Conservation (phyloP, 192 early-diverging fungal species). For the Jimgerdemannia flammicorona region DNA sequence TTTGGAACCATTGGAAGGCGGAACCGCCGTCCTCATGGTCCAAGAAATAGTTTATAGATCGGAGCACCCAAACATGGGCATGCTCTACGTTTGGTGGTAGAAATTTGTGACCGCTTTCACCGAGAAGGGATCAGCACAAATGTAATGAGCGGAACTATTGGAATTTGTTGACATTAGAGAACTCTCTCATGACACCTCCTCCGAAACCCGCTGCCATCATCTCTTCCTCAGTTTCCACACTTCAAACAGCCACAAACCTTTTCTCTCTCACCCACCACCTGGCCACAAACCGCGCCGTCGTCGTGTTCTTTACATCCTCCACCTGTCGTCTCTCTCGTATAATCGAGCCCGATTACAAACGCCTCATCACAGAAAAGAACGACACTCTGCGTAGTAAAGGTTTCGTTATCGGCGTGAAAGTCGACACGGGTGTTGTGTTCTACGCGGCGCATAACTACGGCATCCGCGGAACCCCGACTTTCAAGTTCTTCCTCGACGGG, state of each 20-base stretch:
- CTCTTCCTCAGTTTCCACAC: no score
- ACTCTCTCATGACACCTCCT: no score
- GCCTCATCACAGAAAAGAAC: slow-evolving; percentile 45
- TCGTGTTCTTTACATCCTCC: slow-evolving; percentile 65
- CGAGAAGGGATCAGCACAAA: no score
- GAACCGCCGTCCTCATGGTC: no score
- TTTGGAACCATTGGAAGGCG: no score
- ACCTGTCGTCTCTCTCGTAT: slow-evolving; percentile 65
- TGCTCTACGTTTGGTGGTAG: no score
- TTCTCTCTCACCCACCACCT: slow-evolving; percentile 38
- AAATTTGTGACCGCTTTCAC: no score
- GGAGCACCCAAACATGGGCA: no score
- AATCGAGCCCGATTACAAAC: slow-evolving; percentile 66
- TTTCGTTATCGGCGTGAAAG: slow-evolving; percentile 54
- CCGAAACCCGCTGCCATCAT: no score
- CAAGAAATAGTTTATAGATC: no score
- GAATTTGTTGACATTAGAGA: no score
- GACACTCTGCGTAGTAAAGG: not conserved
- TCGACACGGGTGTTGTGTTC: slow-evolving; percentile 53
- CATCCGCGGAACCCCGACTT: slow-evolving; percentile 68
- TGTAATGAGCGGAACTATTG: no score
- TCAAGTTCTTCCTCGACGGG: slow-evolving; percentile 63
- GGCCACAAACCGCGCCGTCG: slow-evolving; percentile 45
- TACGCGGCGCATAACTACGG: slow-evolving; percentile 50
- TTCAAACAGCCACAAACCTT: slow-evolving; percentile 37